Evolutionary conservation across 2,329 filamentous ascomycete genomes (phyloP).

Genomic region (Calonectria leucothoes): DNA sequence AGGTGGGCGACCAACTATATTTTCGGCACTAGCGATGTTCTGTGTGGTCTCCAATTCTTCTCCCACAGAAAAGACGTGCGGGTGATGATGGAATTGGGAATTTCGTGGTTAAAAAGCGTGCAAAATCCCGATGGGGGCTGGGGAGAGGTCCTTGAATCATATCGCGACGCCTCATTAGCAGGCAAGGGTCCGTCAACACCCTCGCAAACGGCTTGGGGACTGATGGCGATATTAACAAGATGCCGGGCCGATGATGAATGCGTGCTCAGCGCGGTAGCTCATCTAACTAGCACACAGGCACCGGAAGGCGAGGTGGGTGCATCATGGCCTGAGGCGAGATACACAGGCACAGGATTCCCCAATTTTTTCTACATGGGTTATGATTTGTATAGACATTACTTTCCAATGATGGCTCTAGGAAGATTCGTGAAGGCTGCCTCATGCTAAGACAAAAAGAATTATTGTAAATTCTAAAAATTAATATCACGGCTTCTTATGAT

Average conservation of each 20-base stretch:
- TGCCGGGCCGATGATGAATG: background rate
- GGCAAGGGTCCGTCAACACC: slow-evolving; percentile 7
- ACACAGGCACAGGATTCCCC: background rate
- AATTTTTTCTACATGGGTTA: background rate
- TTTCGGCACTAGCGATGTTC: slow-evolving; percentile 14
- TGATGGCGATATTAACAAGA: background rate
- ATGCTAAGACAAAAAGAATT: background rate
- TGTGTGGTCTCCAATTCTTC: slow-evolving; percentile 10
- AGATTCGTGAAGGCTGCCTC: background rate
- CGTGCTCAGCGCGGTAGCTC: background rate
- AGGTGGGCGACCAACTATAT: slow-evolving; percentile 20
- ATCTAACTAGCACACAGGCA: background rate
- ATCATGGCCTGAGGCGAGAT: background rate
- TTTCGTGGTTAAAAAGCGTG: background rate
- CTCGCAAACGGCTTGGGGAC: background rate
- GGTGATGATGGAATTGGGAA: background rate
- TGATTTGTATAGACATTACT: background rate
- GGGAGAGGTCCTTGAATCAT: slow-evolving; percentile 13
- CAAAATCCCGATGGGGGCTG: slow-evolving; percentile 20
- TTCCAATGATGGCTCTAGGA: background rate
- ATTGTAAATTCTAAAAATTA: background rate
- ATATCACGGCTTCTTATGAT: background rate
- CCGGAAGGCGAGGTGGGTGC: background rate
- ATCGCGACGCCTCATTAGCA: slow-evolving; percentile 1
- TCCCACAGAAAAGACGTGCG: background rate